Evolutionary conservation across 257 asterid genomes (phyloP).

Genomic region (Verbena officinalis): DNA sequence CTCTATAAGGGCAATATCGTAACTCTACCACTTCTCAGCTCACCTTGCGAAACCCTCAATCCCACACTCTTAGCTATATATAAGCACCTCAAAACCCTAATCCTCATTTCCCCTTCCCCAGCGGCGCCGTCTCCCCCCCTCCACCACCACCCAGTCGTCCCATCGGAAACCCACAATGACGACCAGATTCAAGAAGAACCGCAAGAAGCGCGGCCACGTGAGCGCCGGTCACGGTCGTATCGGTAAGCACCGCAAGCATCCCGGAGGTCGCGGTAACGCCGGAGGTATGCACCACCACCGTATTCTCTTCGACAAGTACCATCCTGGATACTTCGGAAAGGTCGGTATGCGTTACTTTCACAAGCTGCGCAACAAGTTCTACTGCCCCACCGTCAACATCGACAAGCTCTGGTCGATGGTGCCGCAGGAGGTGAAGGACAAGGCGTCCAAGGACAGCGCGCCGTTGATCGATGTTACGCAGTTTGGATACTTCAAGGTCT

Average conservation of each 20-base stretch:
- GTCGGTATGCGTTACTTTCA: constrained; percentile 80
- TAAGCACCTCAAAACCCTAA: constrained; percentile 39
- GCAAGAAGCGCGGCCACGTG: constrained; percentile 87
- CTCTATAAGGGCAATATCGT: constrained; percentile 23
- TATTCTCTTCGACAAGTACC: constrained; percentile 79
- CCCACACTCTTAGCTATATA: constrained; percentile 11
- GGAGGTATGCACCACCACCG: constrained; percentile 90
- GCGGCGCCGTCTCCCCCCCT: constrained; percentile 29
- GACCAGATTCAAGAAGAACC: constrained; percentile 69
- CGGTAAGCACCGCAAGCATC: constrained; percentile 80
- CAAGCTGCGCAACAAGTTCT: constrained; percentile 60
- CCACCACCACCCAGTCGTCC: background rate
- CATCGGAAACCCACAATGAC: constrained; percentile 65
- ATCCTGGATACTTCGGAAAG: constrained; percentile 73
- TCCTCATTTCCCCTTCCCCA: constrained; percentile 11
- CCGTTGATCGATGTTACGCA: constrained; percentile 63
- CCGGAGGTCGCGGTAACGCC: constrained; percentile 82
- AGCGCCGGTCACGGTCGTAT: constrained; percentile 83
- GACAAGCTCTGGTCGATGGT: constrained; percentile 65
- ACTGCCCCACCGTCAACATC: constrained; percentile 68
- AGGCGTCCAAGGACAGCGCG: constrained; percentile 48
- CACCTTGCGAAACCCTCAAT: constrained; percentile 22
- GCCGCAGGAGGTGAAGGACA: constrained; percentile 62
- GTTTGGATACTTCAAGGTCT: constrained; percentile 69
- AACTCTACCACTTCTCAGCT: background rate